Evolutionary conservation across 208 protist species (phyloP).

Genomic region (Leishmania braziliensis): DNA sequence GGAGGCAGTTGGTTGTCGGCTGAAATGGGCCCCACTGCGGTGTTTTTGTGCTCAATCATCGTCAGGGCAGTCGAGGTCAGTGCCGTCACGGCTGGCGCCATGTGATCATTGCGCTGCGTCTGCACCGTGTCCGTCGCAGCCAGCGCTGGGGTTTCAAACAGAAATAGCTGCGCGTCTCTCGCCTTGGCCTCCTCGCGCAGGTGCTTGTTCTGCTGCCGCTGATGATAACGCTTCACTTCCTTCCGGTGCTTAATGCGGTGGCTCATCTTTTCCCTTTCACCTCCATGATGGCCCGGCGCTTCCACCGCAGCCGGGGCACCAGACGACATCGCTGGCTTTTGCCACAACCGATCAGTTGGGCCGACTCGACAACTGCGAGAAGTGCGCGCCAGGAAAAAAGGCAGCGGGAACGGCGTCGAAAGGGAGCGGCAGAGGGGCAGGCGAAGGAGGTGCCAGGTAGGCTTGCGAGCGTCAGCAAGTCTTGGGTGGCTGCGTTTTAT

Average conservation of each 20-base stretch:
- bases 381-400: neutral
- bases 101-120: neutral
- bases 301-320: neutral
- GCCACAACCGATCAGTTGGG: neutral
- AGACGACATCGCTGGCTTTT: neutral
- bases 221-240: slow-evolving; percentile 76
- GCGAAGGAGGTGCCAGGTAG: neutral
- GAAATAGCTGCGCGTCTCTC: slow-evolving; percentile 59
- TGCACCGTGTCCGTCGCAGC: neutral
- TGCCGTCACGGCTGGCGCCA: neutral
- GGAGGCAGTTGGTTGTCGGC: neutral
- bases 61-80: neutral
- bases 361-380: neutral
- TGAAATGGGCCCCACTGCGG: neutral
- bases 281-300: neutral
- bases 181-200: slow-evolving; percentile 45
- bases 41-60: neutral
- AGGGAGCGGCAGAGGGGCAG: neutral
- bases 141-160: slow-evolving; percentile 24
- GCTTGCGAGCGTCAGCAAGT: neutral
- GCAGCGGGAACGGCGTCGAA: neutral
- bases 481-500: neutral
- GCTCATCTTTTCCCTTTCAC: neutral
- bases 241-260: slow-evolving; percentile 64
- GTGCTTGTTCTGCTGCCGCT: slow-evolving; percentile 48